Base-by-base conservation (phyloP, 2,329 filamentous ascomycete genomes). In the Neopestalotiopsis sp. region DNA sequence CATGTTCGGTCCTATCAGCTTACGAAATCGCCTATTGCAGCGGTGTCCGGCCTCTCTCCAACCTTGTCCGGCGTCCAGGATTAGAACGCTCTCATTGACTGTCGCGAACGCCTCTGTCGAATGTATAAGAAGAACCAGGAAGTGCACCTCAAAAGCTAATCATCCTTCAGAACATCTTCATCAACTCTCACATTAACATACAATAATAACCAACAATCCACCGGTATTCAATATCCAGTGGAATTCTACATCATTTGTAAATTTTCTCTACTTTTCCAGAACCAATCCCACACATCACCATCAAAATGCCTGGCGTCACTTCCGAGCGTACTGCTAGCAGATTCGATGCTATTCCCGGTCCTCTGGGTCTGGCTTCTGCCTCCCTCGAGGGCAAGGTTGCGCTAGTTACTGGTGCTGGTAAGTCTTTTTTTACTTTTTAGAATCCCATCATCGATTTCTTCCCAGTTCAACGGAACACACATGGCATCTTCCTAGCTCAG, bases 371-470 rank as follows among this genome's bases (percentile, higher is more conserved):
- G 63, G 78, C 75, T 32, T 81, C 80, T 49, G 80, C 80, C 45
- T 81, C 79, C 38, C 78, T 81, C 12, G 78, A 78, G 68, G 79
- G 79, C 71, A 81, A 81, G 73, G 79, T 81, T 62, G 79, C 79
- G 68, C 75, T 81, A 20, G 79, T 81, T 3, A 81, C 79, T 20
- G 79, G 79, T 71, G 80, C 80, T 69, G 80, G 80, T 82, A 76
- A 60, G 80, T 79, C 12, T 66, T 65, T 73, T 24, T 34, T 13
- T 10, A 66, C 17, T 38, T 63, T 38, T 10, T 38, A 38, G 34
- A 13, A 62, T 57, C 58, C 20, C 28, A 28, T 68, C n/a, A 6
- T 57, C 17, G 7, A 52, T n/a, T 34, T 17, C 20, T 64, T 30
- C 45, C 24, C 24, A 28, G 24, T 28, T 28, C 24, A 28, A 28